These are phyloP conservation scores for Gypsophila paniculata DNA, from an alignment of 179 eudicot species.

Conservation along the genomic window DNA sequence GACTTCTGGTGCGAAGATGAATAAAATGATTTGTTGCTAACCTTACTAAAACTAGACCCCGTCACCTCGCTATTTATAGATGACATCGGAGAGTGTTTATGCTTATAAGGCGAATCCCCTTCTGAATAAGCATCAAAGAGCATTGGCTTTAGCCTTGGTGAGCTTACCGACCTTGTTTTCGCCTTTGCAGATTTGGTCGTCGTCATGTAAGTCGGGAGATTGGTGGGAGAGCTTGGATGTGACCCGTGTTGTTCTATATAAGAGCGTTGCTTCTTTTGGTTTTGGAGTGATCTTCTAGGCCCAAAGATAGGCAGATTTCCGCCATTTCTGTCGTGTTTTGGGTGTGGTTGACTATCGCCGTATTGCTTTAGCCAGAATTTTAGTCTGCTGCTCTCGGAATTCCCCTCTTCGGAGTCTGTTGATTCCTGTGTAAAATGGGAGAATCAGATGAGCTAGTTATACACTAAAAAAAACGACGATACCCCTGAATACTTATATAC, in stretches of 20 bases:
- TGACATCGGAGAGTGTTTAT: conserved; percentile 51
- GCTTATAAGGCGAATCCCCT: conserved; percentile 60
- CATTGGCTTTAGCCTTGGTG: conserved; percentile 55
- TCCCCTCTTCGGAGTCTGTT: conserved; percentile 49
- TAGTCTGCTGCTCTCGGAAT: conserved; percentile 30
- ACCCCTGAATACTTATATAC: too few relatives aligned
- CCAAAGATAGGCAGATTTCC: conserved; percentile 23
- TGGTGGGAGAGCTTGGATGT: conserved; percentile 33
- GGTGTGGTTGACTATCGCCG: conserved; percentile 39
- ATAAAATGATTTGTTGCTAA: conserved; percentile 24
- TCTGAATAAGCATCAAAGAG: conserved; percentile 53
- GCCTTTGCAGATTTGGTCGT: conserved; percentile 80
- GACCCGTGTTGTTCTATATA: conserved; percentile 30
- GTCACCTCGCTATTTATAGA: conserved; percentile 58
- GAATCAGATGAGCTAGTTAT: background rate
- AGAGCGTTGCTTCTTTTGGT: conserved; percentile 41
- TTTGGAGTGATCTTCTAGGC: conserved; percentile 42
- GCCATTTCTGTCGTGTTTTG: conserved; percentile 26
- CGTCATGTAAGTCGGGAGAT: conserved; percentile 70
- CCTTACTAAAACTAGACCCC: conserved; percentile 27
- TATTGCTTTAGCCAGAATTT: conserved; percentile 62
- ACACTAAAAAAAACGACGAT: too few relatives aligned
- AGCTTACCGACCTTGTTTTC: conserved; percentile 53
- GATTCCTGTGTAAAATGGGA: conserved; percentile 36
- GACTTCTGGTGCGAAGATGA: conserved; percentile 37